Percentiles rank a stretch among this genome's conserved stretches.
Evolutionary conservation across 2,329 filamentous ascomycete genomes (phyloP).

Genomic region (Fusarium clavum): DNA sequence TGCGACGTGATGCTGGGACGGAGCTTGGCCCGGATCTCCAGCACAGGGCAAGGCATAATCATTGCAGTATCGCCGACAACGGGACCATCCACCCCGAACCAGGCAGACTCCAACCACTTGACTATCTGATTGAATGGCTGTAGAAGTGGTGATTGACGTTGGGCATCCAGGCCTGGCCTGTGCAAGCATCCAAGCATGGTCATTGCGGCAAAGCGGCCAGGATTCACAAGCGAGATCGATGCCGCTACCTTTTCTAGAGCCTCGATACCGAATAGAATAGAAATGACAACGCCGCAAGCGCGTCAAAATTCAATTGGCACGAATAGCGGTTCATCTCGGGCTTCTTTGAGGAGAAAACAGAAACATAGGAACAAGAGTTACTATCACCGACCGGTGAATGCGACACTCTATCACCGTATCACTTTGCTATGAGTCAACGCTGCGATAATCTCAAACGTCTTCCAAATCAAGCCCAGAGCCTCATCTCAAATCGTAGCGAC

Average conservation of each 20-base stretch:
- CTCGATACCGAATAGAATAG: background rate
- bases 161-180: conserved; percentile 37
- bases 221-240: conserved; percentile 25
- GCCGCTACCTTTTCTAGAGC: conserved; percentile 8
- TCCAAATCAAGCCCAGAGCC: conserved; percentile 19
- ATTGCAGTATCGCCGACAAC: conserved; percentile 21
- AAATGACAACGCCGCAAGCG: conserved; percentile 17
- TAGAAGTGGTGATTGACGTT: conserved; percentile 12
- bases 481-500: conserved; percentile 19
- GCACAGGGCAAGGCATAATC: conserved; percentile 10
- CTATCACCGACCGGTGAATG: background rate
- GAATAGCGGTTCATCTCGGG: conserved; percentile 1
- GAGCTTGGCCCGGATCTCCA: conserved; percentile 29
- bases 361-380: background rate
- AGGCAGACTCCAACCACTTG: background rate
- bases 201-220: conserved; percentile 21
- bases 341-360: background rate
- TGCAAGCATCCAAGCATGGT: conserved; percentile 35
- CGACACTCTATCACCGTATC: background rate
- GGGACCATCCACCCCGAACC: conserved; percentile 13
- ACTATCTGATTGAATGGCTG: background rate
- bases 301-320: conserved; percentile 5
- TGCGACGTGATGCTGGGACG: conserved; percentile 19
- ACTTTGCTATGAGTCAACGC: conserved; percentile 29
- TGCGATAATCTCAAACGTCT: conserved; percentile 5